A percentile compares a stretch with the other conserved stretches of the same genome.
Conservation (phyloP, 257 asterid genomes). For the Pogostemon cablin region DNA sequence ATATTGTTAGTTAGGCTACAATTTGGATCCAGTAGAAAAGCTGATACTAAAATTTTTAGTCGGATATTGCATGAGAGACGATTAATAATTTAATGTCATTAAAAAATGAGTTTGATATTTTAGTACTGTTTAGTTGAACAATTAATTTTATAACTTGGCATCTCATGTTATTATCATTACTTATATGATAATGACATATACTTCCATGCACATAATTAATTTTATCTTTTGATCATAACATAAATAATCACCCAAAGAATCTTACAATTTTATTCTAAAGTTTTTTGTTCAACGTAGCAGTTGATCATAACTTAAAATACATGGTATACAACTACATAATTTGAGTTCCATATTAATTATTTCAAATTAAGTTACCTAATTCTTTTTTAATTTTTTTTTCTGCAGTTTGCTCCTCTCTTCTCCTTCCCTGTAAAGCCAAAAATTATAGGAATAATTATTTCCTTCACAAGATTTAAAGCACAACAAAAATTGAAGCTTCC, state of each 20-base stretch:
- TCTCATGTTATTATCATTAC: not conserved
- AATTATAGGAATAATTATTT: conserved; percentile 21
- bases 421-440: conserved; percentile 19
- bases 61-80: too few species aligned
- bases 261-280: conserved; percentile 1
- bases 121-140: too few species aligned
- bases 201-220: not conserved
- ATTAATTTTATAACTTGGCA: too few species aligned
- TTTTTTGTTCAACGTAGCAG: conserved; percentile 35
- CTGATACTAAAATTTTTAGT: too few species aligned
- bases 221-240: not conserved
- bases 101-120: too few species aligned
- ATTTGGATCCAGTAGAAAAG: too few species aligned
- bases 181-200: not conserved
- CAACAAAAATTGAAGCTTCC: conserved; percentile 26
- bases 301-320: conserved; percentile 27
- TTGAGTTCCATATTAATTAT: conserved; percentile 7
- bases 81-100: too few species aligned
- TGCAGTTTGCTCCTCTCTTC: not conserved
- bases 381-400: conserved; percentile 16
- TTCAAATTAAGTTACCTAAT: conserved; percentile 34
- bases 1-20: too few species aligned
- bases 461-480: conserved; percentile 26
- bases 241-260: conserved; percentile 29
- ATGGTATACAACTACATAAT: not conserved